Evolutionary conservation across 441 rosid species (phyloP), one percentile per base, ranked within the genome.

Genomic region (Gossypium trilobum): DNA sequence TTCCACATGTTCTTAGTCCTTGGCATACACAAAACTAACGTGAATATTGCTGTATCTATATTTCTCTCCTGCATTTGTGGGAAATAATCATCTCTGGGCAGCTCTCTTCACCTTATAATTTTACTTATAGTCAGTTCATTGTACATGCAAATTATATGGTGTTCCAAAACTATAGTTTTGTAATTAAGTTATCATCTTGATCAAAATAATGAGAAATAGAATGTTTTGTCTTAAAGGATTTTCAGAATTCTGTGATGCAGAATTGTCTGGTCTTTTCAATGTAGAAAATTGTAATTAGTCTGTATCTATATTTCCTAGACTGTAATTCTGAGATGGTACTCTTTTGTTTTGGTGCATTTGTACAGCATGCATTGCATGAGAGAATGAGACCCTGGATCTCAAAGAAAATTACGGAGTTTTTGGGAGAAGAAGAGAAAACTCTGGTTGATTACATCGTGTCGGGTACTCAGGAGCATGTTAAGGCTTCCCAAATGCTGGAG

Each of bases 301-400:
- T 17, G 2, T 2, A n/a, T 65, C 36, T 65, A 2, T 44, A 20
- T 44, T 65, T 65, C 1, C 19, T 22, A 22, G 39, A 0, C 22
- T 1, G 14, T 19, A 46, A 39, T 64, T 19, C 73, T 75, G 31
- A 75, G 25, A 5, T 54, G 61, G 16, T 69, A 59, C 58, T 42
- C 36, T 72, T 20, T 13, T 75, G 48, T 80, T 0, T 27, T 75
- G 23, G 3, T 79, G 48, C 13, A 57, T 58, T 66, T 71, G 75
- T 22, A 52, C 82, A 95, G 97, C 96, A 95, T 56, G 85, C 82
- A 74, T 82, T 92, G 78, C 98, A 95, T 36, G 96, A 92, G 82
- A 89, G 93, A 82, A 89, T 92, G 98, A 91, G 95, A 81, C 98
- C 97, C 0, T 95, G 98, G 98, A 95, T 95, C 77, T 95, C 99